Conservation (phyloP, 1,284 basidiomycete species). For the Leccinum subrobustum region DNA sequence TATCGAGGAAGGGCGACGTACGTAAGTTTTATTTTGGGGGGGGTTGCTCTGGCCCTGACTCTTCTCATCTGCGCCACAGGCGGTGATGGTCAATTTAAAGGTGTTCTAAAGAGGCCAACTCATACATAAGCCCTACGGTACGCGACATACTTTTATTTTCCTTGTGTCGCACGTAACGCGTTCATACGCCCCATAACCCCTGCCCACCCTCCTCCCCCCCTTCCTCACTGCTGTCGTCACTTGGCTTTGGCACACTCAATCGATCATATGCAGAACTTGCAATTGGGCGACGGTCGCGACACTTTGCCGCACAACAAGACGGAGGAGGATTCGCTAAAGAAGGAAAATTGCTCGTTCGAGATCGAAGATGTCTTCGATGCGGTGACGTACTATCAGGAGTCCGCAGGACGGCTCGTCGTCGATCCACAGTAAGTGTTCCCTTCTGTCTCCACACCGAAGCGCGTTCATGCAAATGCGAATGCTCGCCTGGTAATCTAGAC, state of each 20-base stretch:
- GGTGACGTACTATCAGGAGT: conserved; percentile 49
- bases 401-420: conserved; percentile 59
- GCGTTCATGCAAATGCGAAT: background rate
- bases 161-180: background rate
- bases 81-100: background rate
- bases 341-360: background rate
- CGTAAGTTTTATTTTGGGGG: background rate
- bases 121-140: background rate
- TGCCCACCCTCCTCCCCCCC: background rate
- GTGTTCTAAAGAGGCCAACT: background rate
- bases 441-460: background rate
- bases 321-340: background rate
- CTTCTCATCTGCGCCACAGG: background rate
- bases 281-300: background rate
- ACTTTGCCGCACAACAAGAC: background rate
- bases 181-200: background rate
- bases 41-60: background rate
- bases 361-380: conserved; percentile 38
- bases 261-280: background rate
- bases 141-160: background rate
- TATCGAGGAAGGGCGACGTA: background rate
- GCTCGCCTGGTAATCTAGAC: conserved; percentile 34
- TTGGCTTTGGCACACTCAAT: background rate
- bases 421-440: conserved; percentile 51
- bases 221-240: background rate